Base-by-base conservation (phyloP, 345 rosid genomes). In the Anastatica hierochuntica region DNA sequence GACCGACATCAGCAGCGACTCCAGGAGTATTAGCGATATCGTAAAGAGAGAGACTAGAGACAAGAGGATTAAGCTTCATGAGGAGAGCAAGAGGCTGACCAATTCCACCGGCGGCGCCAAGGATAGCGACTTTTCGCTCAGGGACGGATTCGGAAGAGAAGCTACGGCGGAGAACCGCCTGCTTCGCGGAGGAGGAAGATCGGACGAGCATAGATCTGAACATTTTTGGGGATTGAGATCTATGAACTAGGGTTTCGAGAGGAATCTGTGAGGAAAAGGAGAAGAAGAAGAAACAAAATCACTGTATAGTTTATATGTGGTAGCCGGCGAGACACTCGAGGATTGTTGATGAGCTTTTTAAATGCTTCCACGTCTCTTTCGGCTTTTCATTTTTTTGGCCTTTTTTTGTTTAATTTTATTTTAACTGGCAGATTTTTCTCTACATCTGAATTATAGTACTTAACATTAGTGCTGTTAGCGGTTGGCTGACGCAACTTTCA, bases 21-120 rank as follows among this genome's bases (percentile, higher is more conserved):
- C 88, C 95, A 1, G 90, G 88, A 4, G 88, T 82, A 67, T 75
- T 78, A 43, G 85, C 80, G 50, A 82, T 77, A 76, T 85, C 85
- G 50, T 68, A 85, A 20, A 85, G 95, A 37, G 88, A 44, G 39
- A 85, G 85, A 5, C 16, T 57, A 14, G 90, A 85, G 56, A 85
- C 90, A 6, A 82, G 85, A 37, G 95, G 88, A 38, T 82, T 85
- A 11, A 82, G 85, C 58, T 82, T 85, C 90, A 82, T 82, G 23
- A 85, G 83, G 3, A 85, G 69, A 26, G 95, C 53, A 4, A 85
- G 76, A 13, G 90, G 95, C 68, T 85, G 95, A 9, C 95, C 95
- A 16, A 82, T 85, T 7, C 88, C 90, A 34, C 95, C 95, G 15
- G 95, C 85, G 9, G 90, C 95, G 11, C 90, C 90, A 30, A 85